phyloP scores from a whole-genome alignment of 441 rosid species.

The Manihot esculenta region DNA sequence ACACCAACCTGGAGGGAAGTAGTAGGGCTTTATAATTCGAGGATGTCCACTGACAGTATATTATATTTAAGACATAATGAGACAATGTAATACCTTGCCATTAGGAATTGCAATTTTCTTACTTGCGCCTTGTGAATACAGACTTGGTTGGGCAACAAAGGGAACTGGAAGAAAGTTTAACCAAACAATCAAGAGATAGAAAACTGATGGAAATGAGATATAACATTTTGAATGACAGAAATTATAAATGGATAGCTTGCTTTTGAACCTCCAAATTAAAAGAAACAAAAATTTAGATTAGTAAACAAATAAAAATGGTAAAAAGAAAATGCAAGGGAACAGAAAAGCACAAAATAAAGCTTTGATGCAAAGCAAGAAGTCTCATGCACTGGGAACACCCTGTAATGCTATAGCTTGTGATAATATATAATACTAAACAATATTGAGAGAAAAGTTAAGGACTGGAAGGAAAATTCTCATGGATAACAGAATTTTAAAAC shows the following conservation, averaged over 20 bases:
- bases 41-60: not conserved
- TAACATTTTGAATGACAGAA: not conserved
- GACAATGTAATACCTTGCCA: constrained; percentile 27
- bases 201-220: not conserved
- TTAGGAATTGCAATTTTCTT: constrained; percentile 30
- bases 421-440: too few species aligned
- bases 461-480: too few species aligned
- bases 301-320: not conserved
- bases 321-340: not conserved
- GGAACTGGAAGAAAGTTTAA: constrained; percentile 16
- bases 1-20: constrained; percentile 26
- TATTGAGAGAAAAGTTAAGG: too few species aligned
- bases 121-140: constrained; percentile 11
- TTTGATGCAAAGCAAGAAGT: not conserved
- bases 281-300: not conserved
- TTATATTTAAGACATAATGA: not conserved
- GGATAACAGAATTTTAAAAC: too few species aligned
- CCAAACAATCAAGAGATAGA: not conserved
- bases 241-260: not conserved
- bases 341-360: not conserved
- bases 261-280: not conserved
- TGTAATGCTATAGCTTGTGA: too few species aligned
- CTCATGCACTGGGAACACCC: too few species aligned
- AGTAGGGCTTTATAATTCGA: not conserved
- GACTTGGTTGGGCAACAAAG: constrained; percentile 11